Evolutionary conservation across 208 protist species (phyloP), one percentile per base, ranked within the genome.

Genomic region (Leishmania turanica): DNA sequence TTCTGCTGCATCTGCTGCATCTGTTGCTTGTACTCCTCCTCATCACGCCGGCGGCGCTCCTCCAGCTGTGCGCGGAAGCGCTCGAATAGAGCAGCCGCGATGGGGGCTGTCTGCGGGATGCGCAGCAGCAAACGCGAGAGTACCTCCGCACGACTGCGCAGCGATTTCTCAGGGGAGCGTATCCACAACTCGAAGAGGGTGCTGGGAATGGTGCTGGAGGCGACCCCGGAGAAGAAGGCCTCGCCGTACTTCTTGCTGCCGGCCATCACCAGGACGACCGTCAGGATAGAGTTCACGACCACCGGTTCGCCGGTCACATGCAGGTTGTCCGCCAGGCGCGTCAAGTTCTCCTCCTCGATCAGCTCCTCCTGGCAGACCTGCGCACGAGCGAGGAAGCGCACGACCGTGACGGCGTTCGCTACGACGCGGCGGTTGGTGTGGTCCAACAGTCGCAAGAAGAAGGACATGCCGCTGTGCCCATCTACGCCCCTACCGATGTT

Each of bases 1-100:
- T 91, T 84, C 79, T 96, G 92, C 69, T 94, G 88, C 89, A 93
- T 91, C 86, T 96, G 91, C 66, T 95, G 91, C 90, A 93, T 85
- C 51, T 94, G 89, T n/a, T 88, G 92, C 81, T 91, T 91, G 54
- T 89, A 81, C 84, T 97, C 94, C 81, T 92, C 82, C 81, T 97
- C 90, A 72, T 97, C 94, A 83, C 94, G 94, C 64, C 83, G 69
- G 49, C 85, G 86, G 75, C 94, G 94, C 75, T 97, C 92, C 82
- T 88, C 81, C 58, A 97, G 93, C 78, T 91, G 88, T 3, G 80
- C 40, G 60, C 91, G 91, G 86, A 92, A 94, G 65, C 88, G 90
- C 75, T 95, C 85, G 58, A 96, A 83, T 27, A 93, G 86, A 17
- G 79, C 62, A 62, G 80, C 83, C 21, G 89, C 84, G 40, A 80